phyloP scores from a whole-genome alignment of 23 red algal species.

The Cyanidioschyzon merolae region DNA sequence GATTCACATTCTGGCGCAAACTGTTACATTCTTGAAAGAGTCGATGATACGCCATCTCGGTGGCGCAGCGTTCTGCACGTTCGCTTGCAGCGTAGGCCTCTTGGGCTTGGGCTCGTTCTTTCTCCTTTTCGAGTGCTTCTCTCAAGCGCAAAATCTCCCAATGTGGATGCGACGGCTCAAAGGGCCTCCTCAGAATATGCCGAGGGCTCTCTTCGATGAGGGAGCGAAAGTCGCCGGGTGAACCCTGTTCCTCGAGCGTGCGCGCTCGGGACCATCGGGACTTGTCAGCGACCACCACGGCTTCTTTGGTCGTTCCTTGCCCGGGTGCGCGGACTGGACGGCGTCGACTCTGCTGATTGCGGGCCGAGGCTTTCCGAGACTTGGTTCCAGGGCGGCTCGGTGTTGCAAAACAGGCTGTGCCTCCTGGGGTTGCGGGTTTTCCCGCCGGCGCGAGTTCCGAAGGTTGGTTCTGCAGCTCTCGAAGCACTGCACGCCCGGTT shows the following conservation, averaged over 20 bases:
- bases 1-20: not conserved
- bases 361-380: no score
- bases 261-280: not conserved
- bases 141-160: constrained; percentile 6
- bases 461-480: not conserved
- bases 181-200: not conserved
- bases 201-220: not conserved
- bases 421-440: no score
- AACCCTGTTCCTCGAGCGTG: not conserved
- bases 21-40: not conserved
- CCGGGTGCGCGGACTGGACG: no score
- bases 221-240: not conserved
- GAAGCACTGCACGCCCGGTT: not conserved
- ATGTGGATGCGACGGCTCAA: not conserved
- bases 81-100: not conserved
- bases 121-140: not conserved
- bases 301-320: not conserved
- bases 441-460: not conserved
- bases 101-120: not conserved
- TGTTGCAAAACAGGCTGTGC: no score
- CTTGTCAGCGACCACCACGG: not conserved
- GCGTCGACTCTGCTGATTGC: no score
- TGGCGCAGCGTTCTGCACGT: not conserved
- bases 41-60: constrained; percentile 1
- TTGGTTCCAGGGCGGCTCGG: no score